These are phyloP conservation scores for Trichoderma reesei DNA, from an alignment of 495 filamentous ascomycete genomes.

Conservation along the genomic window DNA sequence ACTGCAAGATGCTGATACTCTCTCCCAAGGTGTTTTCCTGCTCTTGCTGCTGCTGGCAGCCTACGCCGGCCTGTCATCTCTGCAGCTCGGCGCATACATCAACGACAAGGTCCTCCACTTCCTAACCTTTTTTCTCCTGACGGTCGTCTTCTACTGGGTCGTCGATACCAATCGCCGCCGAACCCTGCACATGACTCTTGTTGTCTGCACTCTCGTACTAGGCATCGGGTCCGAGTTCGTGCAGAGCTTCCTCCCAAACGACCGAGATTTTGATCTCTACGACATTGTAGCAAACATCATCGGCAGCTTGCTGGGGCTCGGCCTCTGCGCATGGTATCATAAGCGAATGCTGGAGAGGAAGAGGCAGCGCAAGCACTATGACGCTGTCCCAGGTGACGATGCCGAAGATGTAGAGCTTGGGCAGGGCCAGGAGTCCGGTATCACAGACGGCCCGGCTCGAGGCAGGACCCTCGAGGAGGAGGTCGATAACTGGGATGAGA, in stretches of 20 bases:
- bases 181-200: conserved; percentile 71
- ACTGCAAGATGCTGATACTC: background rate
- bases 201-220: conserved; percentile 62
- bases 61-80: conserved; percentile 64
- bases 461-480: conserved; percentile 52
- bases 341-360: conserved; percentile 89
- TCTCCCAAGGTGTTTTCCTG: conserved; percentile 57
- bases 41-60: conserved; percentile 64
- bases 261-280: conserved; percentile 69
- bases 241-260: conserved; percentile 73
- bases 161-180: conserved; percentile 81
- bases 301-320: conserved; percentile 62
- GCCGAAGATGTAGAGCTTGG: conserved; percentile 45
- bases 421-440: conserved; percentile 43
- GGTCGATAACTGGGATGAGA: conserved; percentile 79
- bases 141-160: conserved; percentile 91
- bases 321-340: conserved; percentile 81
- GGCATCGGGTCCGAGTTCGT: conserved; percentile 79
- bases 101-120: conserved; percentile 91
- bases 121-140: conserved; percentile 81
- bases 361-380: conserved; percentile 61
- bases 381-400: conserved; percentile 44
- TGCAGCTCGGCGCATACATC: conserved; percentile 41
- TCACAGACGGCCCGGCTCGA: conserved; percentile 22
- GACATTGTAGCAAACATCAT: conserved; percentile 83